Base-by-base conservation (phyloP, 228 moss, liverwort and hornwort species). In the Sphagnum fallax region DNA sequence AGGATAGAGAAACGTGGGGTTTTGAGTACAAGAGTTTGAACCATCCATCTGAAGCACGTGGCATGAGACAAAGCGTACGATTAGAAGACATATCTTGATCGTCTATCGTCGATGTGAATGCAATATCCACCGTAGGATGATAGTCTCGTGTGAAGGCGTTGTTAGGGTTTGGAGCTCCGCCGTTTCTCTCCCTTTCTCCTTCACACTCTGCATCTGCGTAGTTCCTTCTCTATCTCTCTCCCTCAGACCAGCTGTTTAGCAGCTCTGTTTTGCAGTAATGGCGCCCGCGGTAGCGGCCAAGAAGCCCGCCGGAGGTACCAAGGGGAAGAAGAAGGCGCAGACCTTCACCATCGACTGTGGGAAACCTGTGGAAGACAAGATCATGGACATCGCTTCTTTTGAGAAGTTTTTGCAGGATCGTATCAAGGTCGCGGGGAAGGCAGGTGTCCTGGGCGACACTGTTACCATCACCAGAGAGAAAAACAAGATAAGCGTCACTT, bases 351-450 rank as follows among this genome's bases (percentile, higher is more conserved):
- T 69, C 59, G 83, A 83, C 75, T 83, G 83, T 75, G 83, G 83
- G 14, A 83, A 83, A 70, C 83, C 83, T 62, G 83, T 83, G 12
- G 83, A 83, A 74, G 83, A 83, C 67, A 83, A 83, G 80, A 83
- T 83, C 77, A 83, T 83, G 83, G 83, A 83, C 77, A 83, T 83
- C 49, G 83, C 83, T 61, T 83, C 83, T 62, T 83, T 83, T 58
- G 83, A 84, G 77, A 84, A 84, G 77, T 84, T 84, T 53, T 77
- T 80, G 48, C 70, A 84, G 67, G 84, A 84, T 68, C 80, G 84
- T 50, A 80, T 84, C 75, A 80, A 84, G 77, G 84, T 84, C 14
- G 80, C 77, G 1, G 84, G 84, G 8, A 84, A 80, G 75, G 77
- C 80, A 0, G 84, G 84, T 1, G 84, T 84, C 9, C 77, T 80